Conservation (phyloP, 176 grass and related monocot species). For the Metroxylon sagu region DNA sequence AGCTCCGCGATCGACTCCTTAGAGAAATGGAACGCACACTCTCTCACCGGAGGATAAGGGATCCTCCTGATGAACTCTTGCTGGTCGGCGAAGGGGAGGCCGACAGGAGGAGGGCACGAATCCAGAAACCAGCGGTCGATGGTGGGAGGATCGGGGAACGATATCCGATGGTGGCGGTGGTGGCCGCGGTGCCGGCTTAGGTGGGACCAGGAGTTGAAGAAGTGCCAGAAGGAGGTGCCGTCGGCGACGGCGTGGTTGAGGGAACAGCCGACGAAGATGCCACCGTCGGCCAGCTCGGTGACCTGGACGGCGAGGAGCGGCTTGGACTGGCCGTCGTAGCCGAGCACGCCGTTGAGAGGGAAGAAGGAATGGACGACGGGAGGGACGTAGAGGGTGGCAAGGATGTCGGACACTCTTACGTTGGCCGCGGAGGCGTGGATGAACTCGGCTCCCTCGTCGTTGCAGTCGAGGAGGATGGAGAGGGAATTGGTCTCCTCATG, state of each 20-base stretch:
- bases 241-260: slow-evolving; percentile 85
- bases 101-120: too few species aligned
- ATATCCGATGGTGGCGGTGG: not conserved
- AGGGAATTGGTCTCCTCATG: slow-evolving; percentile 8
- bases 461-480: slow-evolving; percentile 58
- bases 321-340: slow-evolving; percentile 65
- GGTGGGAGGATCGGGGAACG: too few species aligned
- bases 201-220: slow-evolving; percentile 71
- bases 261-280: slow-evolving; percentile 66
- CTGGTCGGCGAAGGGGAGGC: too few species aligned
- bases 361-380: slow-evolving; percentile 56
- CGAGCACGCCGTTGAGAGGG: slow-evolving; percentile 65
- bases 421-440: slow-evolving; percentile 31
- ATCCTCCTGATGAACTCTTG: too few species aligned
- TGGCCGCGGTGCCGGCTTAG: slow-evolving; percentile 52
- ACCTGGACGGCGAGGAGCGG: slow-evolving; percentile 83
- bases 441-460: slow-evolving; percentile 72
- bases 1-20: too few species aligned
- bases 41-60: too few species aligned
- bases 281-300: slow-evolving; percentile 63
- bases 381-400: slow-evolving; percentile 1
- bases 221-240: slow-evolving; percentile 92
- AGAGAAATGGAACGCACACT: too few species aligned
- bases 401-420: slow-evolving; percentile 59
- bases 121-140: too few species aligned